phyloP scores from a whole-genome alignment of 1,139 yeast genomes.

The Komagataea norvegica region DNA sequence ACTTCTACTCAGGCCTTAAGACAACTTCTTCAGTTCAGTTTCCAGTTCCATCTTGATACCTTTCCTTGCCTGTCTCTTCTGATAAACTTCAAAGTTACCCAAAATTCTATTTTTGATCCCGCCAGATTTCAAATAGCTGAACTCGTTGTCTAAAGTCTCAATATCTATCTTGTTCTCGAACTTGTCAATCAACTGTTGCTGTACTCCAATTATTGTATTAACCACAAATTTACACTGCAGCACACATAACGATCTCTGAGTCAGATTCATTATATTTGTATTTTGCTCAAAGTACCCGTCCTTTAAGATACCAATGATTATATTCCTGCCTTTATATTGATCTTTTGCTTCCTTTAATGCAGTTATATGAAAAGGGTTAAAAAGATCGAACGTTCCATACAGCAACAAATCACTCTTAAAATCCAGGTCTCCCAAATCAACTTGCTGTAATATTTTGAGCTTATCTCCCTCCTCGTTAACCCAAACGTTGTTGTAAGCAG shows the following conservation, averaged over 20 bases:
- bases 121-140: conserved; percentile 29
- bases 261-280: conserved; percentile 75
- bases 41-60: conserved; percentile 27
- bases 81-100: conserved; percentile 27
- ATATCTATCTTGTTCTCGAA: conserved; percentile 12
- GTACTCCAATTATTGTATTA: conserved; percentile 42
- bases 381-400: conserved; percentile 87
- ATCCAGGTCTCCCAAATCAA: conserved; percentile 25
- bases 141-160: conserved; percentile 22
- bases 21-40: background rate
- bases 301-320: conserved; percentile 68
- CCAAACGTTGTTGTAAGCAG: conserved; percentile 60
- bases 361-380: conserved; percentile 90
- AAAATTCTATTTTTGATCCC: conserved; percentile 31
- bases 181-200: background rate
- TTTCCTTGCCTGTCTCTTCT: conserved; percentile 32
- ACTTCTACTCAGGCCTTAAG: background rate
- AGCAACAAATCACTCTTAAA: conserved; percentile 45
- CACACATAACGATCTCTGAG: conserved; percentile 83
- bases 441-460: conserved; percentile 24
- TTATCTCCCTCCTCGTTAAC: conserved; percentile 17
- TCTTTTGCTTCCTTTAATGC: conserved; percentile 33
- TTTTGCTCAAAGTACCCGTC: conserved; percentile 54
- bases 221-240: conserved; percentile 85
- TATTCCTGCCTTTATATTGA: conserved; percentile 30